Percentiles rank a stretch among this genome's conserved stretches.
phyloP scores from a whole-genome alignment of 176 grass and related monocot species.

The Eremochloa ophiuroides region DNA sequence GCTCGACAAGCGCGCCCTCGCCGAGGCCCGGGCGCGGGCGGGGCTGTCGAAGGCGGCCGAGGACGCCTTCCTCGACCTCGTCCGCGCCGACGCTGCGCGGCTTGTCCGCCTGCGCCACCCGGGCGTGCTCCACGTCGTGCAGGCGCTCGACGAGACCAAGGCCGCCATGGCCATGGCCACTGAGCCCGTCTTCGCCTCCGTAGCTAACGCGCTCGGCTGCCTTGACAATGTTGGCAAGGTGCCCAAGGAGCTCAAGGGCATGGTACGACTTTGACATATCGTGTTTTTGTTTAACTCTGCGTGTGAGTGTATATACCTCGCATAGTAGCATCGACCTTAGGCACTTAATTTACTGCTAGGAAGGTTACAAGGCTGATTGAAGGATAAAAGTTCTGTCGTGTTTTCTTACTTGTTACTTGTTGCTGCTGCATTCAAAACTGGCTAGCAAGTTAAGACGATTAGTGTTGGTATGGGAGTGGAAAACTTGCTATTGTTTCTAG shows the following conservation, averaged over 20 bases:
- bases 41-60: slow-evolving; percentile 83
- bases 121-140: slow-evolving; percentile 93
- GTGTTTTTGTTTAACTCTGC: not conserved
- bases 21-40: slow-evolving; percentile 60
- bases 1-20: slow-evolving; percentile 87
- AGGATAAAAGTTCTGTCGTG: not conserved
- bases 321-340: not conserved
- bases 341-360: slow-evolving; percentile 2
- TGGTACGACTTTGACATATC: slow-evolving; percentile 42
- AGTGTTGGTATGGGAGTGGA: not conserved
- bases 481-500: not conserved
- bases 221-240: slow-evolving; percentile 79
- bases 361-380: not conserved
- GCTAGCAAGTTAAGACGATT: not conserved
- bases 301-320: not conserved
- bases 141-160: slow-evolving; percentile 98
- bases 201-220: slow-evolving; percentile 71
- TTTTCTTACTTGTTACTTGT: not conserved
- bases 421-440: not conserved
- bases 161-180: slow-evolving; percentile 98
- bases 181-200: slow-evolving; percentile 83
- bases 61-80: slow-evolving; percentile 85
- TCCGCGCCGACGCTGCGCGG: slow-evolving; percentile 79
- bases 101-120: slow-evolving; percentile 92
- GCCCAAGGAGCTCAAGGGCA: slow-evolving; percentile 95